phyloP scores from a whole-genome alignment of 371 early-diverging fungal species.

The Apophysomyces elegans region DNA sequence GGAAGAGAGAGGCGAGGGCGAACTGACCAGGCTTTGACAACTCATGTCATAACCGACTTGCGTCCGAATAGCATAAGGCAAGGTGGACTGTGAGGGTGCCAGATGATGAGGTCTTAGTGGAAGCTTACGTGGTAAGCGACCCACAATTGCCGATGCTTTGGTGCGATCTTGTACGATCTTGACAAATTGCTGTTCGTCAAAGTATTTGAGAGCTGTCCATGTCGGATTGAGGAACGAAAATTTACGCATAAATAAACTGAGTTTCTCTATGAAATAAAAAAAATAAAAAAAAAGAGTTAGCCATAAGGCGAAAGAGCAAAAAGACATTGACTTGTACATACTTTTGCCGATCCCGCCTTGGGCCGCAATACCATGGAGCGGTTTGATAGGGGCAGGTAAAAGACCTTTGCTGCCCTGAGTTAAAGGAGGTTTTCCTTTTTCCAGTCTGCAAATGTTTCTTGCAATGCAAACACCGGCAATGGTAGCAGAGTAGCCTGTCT shows the following conservation, averaged over 20 bases:
- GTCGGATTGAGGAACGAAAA: constrained; percentile 41
- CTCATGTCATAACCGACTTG: neutral
- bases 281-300: no score
- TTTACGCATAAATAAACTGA: constrained; percentile 24
- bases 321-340: constrained; percentile 1
- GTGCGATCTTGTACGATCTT: constrained; percentile 37
- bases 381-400: constrained; percentile 24
- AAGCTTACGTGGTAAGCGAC: constrained; percentile 33
- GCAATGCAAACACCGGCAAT: constrained; percentile 42
- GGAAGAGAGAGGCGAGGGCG: neutral
- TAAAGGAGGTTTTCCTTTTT: constrained; percentile 33
- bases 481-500: constrained; percentile 53
- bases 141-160: constrained; percentile 30
- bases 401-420: constrained; percentile 33
- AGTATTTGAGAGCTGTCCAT: constrained; percentile 46
- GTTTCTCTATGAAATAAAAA: constrained; percentile 9
- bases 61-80: neutral
- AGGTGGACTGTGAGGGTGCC: neutral
- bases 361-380: constrained; percentile 27
- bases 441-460: constrained; percentile 35
- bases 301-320: no score
- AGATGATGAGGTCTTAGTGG: constrained; percentile 13
- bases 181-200: constrained; percentile 42
- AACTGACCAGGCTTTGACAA: neutral
- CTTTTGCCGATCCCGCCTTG: constrained; percentile 34